Base-by-base conservation (phyloP, 2,329 filamentous ascomycete genomes). In the Fusarium drepaniforme region DNA sequence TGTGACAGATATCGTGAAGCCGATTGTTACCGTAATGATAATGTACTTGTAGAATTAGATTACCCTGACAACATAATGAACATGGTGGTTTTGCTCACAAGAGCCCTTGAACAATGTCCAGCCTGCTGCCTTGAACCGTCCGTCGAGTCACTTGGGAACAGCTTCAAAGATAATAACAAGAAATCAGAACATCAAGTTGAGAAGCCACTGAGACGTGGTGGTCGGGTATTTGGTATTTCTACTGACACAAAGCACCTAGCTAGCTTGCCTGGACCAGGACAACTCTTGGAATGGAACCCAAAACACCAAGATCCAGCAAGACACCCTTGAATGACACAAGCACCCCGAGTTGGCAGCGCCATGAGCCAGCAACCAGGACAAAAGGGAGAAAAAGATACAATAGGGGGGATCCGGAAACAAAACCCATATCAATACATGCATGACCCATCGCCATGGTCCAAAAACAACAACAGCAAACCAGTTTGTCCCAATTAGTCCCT, bases 11-110 rank as follows among this genome's bases (percentile, higher is more conserved):
- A 73, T 76, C 38, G 40, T n/a, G 49, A 59, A 58, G 49, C 23
- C 38, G 66, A 76, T 71, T 75, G n/a, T 70, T 75, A 72, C 28
- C 62, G 23, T 75, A 61, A 69, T 73, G 68, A 73, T 70, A 73
- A 58, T 70, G 40, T 71, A 49, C 33, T 56, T 53, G 35, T 71
- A 76, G 67, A 56, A 37, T 76, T 78, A 75, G 62, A 66, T 67
- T 68, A 64, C 64, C 58, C 56, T 9, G 40, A 70, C 37, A 72
- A 67, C 42, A 35, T 57, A 56, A 59, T 59, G 57, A 28, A 59
- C 21, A 42, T 59, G 23, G 40, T 42, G 44, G 42, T 35, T 53
- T 56, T 25, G n/a, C 33, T 56, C 40, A 56, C 44, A 38, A 8
- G n/a, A n/a, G n/a, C 18, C 49, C 12, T 56, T 3, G 4, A 28